Base-by-base conservation (phyloP, 2,329 filamentous ascomycete species). In the Alternaria ethzedia region DNA sequence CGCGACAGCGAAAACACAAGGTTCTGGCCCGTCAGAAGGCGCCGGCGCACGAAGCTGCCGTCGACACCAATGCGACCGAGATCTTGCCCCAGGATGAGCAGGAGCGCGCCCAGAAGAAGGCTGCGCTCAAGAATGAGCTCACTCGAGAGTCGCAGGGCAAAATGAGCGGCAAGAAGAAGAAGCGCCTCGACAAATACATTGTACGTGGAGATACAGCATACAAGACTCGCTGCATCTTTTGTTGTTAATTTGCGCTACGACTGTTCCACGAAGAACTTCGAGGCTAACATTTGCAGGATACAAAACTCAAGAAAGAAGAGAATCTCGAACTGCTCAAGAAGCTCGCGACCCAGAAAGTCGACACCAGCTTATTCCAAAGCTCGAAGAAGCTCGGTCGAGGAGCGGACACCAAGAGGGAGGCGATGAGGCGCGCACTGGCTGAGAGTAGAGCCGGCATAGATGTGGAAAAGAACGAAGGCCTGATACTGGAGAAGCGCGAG, bases 301-400 rank as follows among this genome's bases (percentile, higher is more conserved):
- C 87, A 62, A 99, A 99, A 85, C 84, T 99, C 49, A 92, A 90
- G 79, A 97, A 97, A 79, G 96, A 99, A 76, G 95, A 98, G 79
- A 97, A 93, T 74, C 85, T 92, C 26, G 91, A 89, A 60, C 83
- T 99, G 28, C 85, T 98, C 71, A 91, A 92, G 76, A 94, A 96
- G 77, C 86, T 99, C 25, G 92, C 92, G 17, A 86, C 88, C 64
- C 86, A 88, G 58, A 94, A 91, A 75, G 87, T 96, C 69, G 94
- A 98, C 77, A 97, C 93, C 1, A 92, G 87, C 65, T 83, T 93
- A 20, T 90, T 97, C 65, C 86, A 89, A 61, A 97, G 93, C 78
- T 92, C 91, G 56, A 92, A 88, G 69, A 88, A 89, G 61, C 82
- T 98, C 9, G 94, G 94, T 1, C 88, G 90, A 28, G 74, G 75